These are phyloP conservation scores for Ilyonectria sp. DNA, from an alignment of 2,329 filamentous ascomycete genomes.

Conservation along the genomic window DNA sequence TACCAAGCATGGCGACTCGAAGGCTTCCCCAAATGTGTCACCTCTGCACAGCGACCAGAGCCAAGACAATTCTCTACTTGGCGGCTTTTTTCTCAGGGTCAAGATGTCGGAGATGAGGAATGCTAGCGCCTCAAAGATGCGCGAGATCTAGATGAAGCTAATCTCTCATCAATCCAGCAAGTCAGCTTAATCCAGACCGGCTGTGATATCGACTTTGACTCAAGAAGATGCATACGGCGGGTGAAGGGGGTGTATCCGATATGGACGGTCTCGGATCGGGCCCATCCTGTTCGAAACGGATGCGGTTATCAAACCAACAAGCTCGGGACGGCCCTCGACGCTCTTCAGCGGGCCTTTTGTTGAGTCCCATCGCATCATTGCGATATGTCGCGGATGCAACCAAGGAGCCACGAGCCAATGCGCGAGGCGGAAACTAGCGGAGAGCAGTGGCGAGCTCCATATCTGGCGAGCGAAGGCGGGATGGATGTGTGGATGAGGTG, in stretches of 20 bases:
- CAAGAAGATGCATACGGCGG: constrained; percentile 3
- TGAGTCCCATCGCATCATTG: constrained; percentile 22
- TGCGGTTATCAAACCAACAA: constrained; percentile 4
- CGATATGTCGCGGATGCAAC: constrained; percentile 16
- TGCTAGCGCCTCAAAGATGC: constrained; percentile 27
- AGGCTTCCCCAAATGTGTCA: background rate
- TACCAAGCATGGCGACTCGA: background rate
- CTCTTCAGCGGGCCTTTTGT: constrained; percentile 15
- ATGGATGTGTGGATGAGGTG: constrained; percentile 35
- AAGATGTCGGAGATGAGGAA: constrained; percentile 31
- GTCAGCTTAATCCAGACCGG: constrained; percentile 6
- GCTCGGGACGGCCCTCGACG: background rate
- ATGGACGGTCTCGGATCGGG: constrained; percentile 19
- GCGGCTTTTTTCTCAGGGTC: background rate
- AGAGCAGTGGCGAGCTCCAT: background rate
- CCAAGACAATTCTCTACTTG: background rate
- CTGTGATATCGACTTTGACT: constrained; percentile 11
- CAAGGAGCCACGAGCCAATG: constrained; percentile 19
- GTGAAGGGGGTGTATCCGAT: constrained; percentile 12
- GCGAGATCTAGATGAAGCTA: constrained; percentile 10
- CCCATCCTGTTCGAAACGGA: constrained; percentile 6
- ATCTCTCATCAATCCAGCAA: constrained; percentile 24
- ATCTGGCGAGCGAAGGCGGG: constrained; percentile 20
- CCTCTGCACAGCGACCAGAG: background rate
- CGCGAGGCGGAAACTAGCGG: constrained; percentile 9